Evolutionary conservation across 371 early-diverging fungal genomes (phyloP).

Genomic region (Thermomucor indicae-seudaticae): DNA sequence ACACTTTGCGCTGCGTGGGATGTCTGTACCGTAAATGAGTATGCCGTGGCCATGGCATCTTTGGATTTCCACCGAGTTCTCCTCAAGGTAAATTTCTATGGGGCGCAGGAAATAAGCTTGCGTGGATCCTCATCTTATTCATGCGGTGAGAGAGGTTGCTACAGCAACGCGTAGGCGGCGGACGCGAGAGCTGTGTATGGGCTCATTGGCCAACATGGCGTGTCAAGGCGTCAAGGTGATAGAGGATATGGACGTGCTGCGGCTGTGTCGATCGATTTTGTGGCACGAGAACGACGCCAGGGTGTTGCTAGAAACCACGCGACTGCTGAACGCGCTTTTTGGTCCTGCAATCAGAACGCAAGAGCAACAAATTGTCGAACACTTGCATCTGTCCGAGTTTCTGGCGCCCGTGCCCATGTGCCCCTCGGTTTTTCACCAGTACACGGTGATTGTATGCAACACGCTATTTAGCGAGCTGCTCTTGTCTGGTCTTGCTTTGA

Average conservation of each 20-base stretch:
- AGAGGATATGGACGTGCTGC: conserved; percentile 33
- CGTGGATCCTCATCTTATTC: too few species aligned
- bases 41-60: conserved; percentile 18
- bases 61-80: conserved; percentile 28
- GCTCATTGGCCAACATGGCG: conserved; percentile 38
- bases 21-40: conserved; percentile 30
- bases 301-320: conserved; percentile 32
- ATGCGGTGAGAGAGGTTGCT: conserved; percentile 17
- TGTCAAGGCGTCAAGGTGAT: conserved; percentile 28
- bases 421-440: conserved; percentile 37
- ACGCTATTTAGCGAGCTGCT: conserved; percentile 33
- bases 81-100: conserved; percentile 25
- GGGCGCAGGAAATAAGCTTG: too few species aligned
- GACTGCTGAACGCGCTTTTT: conserved; percentile 32
- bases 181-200: conserved; percentile 38
- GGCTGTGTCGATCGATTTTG: conserved; percentile 29
- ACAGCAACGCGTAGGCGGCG: conserved; percentile 25
- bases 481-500: conserved; percentile 25
- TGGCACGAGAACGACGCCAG: conserved; percentile 39
- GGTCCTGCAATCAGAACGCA: conserved; percentile 23
- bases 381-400: conserved; percentile 26
- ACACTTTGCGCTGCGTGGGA: conserved; percentile 45
- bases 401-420: conserved; percentile 27
- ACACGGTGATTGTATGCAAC: conserved; percentile 32
- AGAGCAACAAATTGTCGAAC: conserved; percentile 34